Evolutionary conservation across 768 basidiomycete species (phyloP).

Genomic region (Tylopilus subfusipes): DNA sequence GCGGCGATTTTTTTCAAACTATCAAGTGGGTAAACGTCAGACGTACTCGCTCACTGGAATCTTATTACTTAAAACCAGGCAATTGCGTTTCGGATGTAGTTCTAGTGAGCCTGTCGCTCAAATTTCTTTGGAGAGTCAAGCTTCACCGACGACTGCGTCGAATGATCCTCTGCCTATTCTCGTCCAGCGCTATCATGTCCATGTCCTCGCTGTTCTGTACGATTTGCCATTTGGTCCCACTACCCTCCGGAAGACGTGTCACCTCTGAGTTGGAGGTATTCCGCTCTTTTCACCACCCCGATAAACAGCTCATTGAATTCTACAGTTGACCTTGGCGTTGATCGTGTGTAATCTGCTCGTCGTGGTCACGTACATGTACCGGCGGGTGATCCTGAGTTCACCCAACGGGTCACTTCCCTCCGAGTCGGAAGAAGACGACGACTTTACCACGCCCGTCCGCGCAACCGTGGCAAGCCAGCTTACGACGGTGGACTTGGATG

Average conservation of each 20-base stretch:
- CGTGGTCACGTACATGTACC: constrained; percentile 12
- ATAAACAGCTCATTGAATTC: neutral
- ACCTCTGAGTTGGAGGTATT: neutral
- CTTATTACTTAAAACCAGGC: neutral
- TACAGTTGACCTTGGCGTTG: neutral
- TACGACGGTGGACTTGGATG: neutral
- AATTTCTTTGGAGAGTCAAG: constrained; percentile 14
- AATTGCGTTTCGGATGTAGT: constrained; percentile 2
- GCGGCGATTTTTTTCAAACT: constrained; percentile 1
- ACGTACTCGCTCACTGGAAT: neutral
- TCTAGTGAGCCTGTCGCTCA: neutral
- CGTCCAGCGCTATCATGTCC: constrained; percentile 10
- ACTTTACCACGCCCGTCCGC: neutral
- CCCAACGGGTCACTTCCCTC: neutral
- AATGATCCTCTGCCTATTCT: constrained; percentile 17
- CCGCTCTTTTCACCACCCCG: neutral
- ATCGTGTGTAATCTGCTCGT: constrained; percentile 16
- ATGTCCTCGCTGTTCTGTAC: neutral
- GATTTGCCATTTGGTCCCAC: neutral
- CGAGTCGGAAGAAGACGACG: neutral
- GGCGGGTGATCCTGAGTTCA: neutral
- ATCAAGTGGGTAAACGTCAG: neutral
- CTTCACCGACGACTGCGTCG: constrained; percentile 14
- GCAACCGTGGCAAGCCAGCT: neutral
- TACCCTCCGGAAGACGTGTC: neutral